These are phyloP conservation scores for Paspalum notatum DNA, from an alignment of 176 grass and related monocot genomes.

Conservation along the genomic window DNA sequence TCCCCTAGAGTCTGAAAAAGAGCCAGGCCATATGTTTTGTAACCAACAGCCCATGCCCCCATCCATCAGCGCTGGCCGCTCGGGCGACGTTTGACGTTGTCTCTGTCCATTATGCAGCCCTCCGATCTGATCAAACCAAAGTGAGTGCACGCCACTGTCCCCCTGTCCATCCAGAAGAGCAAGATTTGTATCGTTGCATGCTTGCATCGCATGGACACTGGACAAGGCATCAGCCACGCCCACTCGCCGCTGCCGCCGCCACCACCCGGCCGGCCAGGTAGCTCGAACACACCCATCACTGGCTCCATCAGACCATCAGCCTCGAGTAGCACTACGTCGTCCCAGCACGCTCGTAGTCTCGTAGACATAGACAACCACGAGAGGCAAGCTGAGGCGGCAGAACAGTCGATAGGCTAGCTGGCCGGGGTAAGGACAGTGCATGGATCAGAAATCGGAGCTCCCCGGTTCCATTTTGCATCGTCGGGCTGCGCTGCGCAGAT, in stretches of 20 bases:
- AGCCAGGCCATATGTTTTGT: not conserved
- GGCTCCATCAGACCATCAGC: constrained; percentile 21
- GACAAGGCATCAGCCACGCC: not conserved
- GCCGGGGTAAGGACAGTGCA: not conserved
- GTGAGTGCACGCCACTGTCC: not conserved
- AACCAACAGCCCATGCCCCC: constrained; percentile 21
- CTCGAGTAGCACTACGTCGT: not conserved
- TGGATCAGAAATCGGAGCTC: not conserved
- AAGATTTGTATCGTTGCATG: constrained; percentile 23
- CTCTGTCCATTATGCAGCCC: constrained; percentile 26
- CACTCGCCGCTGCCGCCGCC: not conserved
- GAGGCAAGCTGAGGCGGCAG: not conserved
- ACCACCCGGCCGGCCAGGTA: constrained; percentile 4
- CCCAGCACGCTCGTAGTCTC: constrained; percentile 26
- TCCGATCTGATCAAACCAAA: constrained; percentile 8
- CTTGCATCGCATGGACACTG: not conserved
- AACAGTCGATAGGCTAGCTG: constrained; percentile 3
- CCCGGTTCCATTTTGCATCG: not conserved
- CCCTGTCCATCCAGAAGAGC: constrained; percentile 3
- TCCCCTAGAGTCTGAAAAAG: not conserved
- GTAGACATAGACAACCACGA: not conserved
- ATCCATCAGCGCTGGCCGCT: not conserved
- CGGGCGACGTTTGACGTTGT: constrained; percentile 12
- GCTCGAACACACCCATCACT: constrained; percentile 20
- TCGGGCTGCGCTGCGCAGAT: constrained; percentile 1